Percentiles rank a stretch among this genome's conserved stretches.
Conservation (phyloP, 2,329 filamentous ascomycete genomes). For the Ophiostoma perfectum region DNA sequence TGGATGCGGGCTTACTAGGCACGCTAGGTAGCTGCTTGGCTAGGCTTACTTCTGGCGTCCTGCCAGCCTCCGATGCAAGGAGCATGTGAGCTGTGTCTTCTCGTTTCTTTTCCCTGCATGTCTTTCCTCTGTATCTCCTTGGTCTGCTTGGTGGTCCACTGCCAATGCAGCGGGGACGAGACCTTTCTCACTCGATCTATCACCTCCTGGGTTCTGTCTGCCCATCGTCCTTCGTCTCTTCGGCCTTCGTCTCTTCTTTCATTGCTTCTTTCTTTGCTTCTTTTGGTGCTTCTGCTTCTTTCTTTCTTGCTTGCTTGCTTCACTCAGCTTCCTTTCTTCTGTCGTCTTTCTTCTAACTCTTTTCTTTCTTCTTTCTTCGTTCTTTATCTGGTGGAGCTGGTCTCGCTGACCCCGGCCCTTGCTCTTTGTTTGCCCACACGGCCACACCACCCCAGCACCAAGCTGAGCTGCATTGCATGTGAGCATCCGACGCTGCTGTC, state of each 20-base stretch:
- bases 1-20: background rate
- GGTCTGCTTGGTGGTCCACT: too few species aligned
- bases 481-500: conserved; percentile 1
- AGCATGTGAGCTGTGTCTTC: background rate
- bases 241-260: background rate
- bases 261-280: conserved; percentile 3
- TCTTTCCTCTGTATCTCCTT: background rate
- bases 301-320: conserved; percentile 4
- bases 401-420: background rate
- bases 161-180: too few species aligned
- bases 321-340: background rate
- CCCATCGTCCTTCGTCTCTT: background rate
- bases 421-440: background rate
- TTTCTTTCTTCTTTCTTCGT: background rate
- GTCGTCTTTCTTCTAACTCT: background rate
- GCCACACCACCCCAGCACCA: background rate
- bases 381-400: background rate
- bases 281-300: conserved; percentile 9
- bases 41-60: background rate
- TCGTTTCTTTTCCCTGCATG: background rate
- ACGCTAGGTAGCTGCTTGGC: background rate
- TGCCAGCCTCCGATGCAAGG: background rate
- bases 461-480: background rate
- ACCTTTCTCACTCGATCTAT: too few species aligned
- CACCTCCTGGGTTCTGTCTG: too few species aligned